Evolutionary conservation across 75 land plant genomes (phyloP), one percentile per base, ranked within the genome.

Genomic region (Cupressus sempervirens): DNA sequence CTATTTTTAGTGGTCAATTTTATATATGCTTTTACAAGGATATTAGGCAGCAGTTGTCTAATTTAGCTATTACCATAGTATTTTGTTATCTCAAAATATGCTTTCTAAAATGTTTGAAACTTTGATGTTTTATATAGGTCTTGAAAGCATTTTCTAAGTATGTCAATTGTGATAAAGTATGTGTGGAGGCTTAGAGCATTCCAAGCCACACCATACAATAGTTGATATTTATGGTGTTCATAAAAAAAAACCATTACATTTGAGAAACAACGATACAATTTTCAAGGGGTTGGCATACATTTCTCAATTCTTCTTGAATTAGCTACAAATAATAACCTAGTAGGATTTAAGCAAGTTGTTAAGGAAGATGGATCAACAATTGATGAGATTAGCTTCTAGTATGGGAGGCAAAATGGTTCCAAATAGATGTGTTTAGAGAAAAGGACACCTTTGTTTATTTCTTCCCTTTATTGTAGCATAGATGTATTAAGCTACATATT

Each of bases 401-500:
- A 93, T 74, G 84, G 85, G 7, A 92, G 95, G 29, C 83, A 79
- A 43, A 93, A 84, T 40, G 89, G 91, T 32, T 84, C 89, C 34
- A 93, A 87, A 40, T 90, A 84, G 58, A 87, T 92, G 86, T 90
- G 87, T 20, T 58, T 84, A 32, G 89, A 93, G 43, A 87, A 89
- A 1, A 86, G 93, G 62, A 94, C 96, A 5, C 96, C 96, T 0
- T 73, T 92, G 41, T 91, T 93, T 92, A 90, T 94, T 36, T 95
- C 95, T 84, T 87, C 97, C 20, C 89, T 92, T 3, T 95, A 93
- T 87, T 95, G 95, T 0, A 91, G 94, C 85, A 46, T 91, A 62
- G 93, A 93, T 72, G 93, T 93, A 34, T 46, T 95, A 50, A 86
- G 85, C 67, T 79, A 89, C 50, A 92, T 95, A 70, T 86, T 95